Conservation (phyloP, 2,329 filamentous ascomycete genomes). For the Fusarium circinatum region DNA sequence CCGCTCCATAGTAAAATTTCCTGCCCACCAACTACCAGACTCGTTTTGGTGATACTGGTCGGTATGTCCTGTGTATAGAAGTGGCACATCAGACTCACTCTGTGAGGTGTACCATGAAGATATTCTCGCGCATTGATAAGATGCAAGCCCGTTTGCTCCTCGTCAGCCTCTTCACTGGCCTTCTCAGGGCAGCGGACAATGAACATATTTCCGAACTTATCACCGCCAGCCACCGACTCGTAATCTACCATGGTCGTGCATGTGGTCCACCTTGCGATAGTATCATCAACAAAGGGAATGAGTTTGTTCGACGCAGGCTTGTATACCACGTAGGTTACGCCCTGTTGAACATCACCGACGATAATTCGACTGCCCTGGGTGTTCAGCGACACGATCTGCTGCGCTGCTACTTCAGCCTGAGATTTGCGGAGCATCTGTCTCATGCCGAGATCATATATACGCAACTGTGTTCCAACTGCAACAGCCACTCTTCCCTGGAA, state of each 20-base stretch:
- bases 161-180: conserved; percentile 88
- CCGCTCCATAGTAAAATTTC: conserved; percentile 95
- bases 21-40: conserved; percentile 88
- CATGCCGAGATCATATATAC: conserved; percentile 93
- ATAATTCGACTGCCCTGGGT: conserved; percentile 92
- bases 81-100: conserved; percentile 86
- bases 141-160: conserved; percentile 89
- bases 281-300: conserved; percentile 93
- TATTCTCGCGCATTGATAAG: conserved; percentile 92
- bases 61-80: conserved; percentile 93
- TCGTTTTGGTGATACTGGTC: conserved; percentile 88
- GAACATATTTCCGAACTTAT: conserved; percentile 98
- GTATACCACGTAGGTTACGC: conserved; percentile 91
- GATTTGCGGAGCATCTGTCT: conserved; percentile 92
- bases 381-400: conserved; percentile 87
- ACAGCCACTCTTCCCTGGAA: conserved; percentile 92
- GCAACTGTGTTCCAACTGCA: conserved; percentile 84
- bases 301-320: conserved; percentile 91
- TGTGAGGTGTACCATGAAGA: conserved; percentile 87
- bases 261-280: conserved; percentile 88
- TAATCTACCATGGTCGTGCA: conserved; percentile 96
- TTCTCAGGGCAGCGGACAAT: conserved; percentile 88
- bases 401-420: conserved; percentile 80
- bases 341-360: conserved; percentile 92
- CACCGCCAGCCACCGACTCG: conserved; percentile 91